Percentiles rank a stretch among this genome's conserved stretches.
phyloP scores from a whole-genome alignment of 768 basidiomycete genomes.

The Leccinum broughii region DNA sequence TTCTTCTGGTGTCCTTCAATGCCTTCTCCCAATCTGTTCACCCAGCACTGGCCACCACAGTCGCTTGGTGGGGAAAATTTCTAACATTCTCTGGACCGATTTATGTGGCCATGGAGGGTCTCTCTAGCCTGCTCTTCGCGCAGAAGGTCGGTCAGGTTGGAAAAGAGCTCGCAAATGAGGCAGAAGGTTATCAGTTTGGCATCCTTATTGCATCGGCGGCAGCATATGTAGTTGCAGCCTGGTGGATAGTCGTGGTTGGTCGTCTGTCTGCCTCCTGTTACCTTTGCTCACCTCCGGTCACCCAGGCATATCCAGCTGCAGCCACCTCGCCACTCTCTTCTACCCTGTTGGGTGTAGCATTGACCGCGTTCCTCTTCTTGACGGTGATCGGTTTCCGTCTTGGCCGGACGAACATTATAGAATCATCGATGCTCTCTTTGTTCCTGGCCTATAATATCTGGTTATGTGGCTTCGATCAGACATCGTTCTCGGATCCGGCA shows the following conservation, averaged over 20 bases:
- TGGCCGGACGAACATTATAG: slow-evolving; percentile 88
- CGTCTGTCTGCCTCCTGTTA: not conserved
- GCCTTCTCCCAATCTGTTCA: slow-evolving; percentile 67
- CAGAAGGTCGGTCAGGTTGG: slow-evolving; percentile 81
- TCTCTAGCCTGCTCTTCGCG: slow-evolving; percentile 80
- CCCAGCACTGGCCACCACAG: slow-evolving; percentile 55
- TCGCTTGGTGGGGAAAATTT: slow-evolving; percentile 71
- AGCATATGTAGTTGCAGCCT: slow-evolving; percentile 78
- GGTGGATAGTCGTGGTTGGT: slow-evolving; percentile 84
- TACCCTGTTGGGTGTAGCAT: slow-evolving; percentile 82
- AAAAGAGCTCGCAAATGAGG: slow-evolving; percentile 67
- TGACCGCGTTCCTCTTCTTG: slow-evolving; percentile 87
- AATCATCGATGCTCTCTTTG: slow-evolving; percentile 83
- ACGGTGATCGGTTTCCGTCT: slow-evolving; percentile 89
- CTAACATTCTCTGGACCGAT: slow-evolving; percentile 72
- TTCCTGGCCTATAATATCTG: slow-evolving; percentile 91
- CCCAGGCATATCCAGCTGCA: slow-evolving; percentile 77
- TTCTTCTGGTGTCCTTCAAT: slow-evolving; percentile 86
- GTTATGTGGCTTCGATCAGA: slow-evolving; percentile 81
- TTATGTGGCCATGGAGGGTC: slow-evolving; percentile 80
- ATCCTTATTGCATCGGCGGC: slow-evolving; percentile 75
- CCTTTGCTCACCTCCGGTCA: slow-evolving; percentile 13
- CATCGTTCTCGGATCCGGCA: slow-evolving; percentile 69
- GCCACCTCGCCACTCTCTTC: slow-evolving; percentile 85
- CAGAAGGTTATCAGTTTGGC: slow-evolving; percentile 75